Evolutionary conservation across 495 filamentous ascomycete species (phyloP).

Genomic region (Neurospora intermedia): DNA sequence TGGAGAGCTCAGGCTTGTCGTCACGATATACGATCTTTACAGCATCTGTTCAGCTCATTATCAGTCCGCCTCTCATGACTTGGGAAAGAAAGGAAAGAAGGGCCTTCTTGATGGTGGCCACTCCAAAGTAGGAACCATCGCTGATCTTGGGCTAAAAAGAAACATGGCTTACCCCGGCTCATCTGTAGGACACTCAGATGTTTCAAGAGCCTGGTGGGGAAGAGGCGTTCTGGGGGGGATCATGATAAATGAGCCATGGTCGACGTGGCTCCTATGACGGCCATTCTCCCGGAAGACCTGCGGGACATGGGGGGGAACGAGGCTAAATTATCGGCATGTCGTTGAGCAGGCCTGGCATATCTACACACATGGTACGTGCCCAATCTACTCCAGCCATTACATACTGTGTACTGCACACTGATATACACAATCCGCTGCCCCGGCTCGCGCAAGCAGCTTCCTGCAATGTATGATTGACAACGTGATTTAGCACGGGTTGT

Average conservation of each 20-base stretch:
- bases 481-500: neutral
- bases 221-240: constrained; percentile 11
- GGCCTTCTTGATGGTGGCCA: neutral
- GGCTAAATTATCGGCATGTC: constrained; percentile 22
- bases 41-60: neutral
- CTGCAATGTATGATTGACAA: neutral
- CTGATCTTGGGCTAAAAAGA: neutral
- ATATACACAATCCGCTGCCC: neutral
- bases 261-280: constrained; percentile 30
- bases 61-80: neutral
- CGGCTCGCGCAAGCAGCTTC: neutral
- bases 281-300: constrained; percentile 14
- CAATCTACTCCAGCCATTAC: neutral
- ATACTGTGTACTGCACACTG: neutral
- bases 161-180: neutral
- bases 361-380: neutral
- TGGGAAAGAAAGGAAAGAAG: neutral
- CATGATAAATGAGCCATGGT: constrained; percentile 23
- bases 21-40: neutral
- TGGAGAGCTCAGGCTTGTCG: neutral
- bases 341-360: neutral
- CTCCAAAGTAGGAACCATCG: neutral
- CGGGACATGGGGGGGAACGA: constrained; percentile 18
- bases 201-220: constrained; percentile 17
- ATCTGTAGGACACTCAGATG: neutral